Evolutionary conservation across 2,329 filamentous ascomycete genomes (phyloP), one percentile per base, ranked within the genome.

Genomic region (Teratosphaeria viscida): DNA sequence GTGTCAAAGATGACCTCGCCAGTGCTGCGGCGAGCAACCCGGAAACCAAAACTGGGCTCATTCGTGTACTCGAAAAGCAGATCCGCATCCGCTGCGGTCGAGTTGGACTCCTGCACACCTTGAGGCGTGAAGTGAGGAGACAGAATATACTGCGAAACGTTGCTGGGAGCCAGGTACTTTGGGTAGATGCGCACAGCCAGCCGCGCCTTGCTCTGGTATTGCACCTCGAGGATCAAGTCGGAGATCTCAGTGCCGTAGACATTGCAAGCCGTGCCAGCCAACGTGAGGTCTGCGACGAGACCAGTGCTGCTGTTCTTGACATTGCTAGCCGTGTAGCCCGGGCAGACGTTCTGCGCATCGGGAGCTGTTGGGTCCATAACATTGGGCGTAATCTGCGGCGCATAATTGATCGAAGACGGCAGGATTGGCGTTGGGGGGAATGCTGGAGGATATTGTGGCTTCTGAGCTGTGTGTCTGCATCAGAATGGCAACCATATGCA

Each of bases 1-100:
- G 87, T 89, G 67, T 92, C 85, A 69, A 90, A 89, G 10, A 90
- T 73, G 3, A 83, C 77, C 62, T 85, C 81, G 52, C 73, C 79
- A 5, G 78, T 85, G 52, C 77, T 78, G 64, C 78, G 81, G 29
- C 84, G 82, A 54, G 75, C 78, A 12, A 91, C 78, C 0, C 77
- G 79, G 74, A 91, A 32, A 32, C 26, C 27, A 14, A 54, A 54
- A 26, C 16, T 32, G 23, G 53, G 53, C 14, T 19, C 27, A 37
- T 54, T 54, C 12, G 27, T 37, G 14, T 37, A 54, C 16, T 32
- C 34, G 23, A 54, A 54, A 7, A 32, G 7, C 27, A 54, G 11
- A 34, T 54, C 53, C 11, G 53, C 53, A 16, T 54, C 23, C 12
- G 53, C 34, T 32, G 27, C 53, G 16, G 34, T 32, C 27, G 27